A percentile compares a stretch with the other conserved stretches of the same genome.
Conservation (phyloP, 2,329 filamentous ascomycete species). For the Fusarium piperis region DNA sequence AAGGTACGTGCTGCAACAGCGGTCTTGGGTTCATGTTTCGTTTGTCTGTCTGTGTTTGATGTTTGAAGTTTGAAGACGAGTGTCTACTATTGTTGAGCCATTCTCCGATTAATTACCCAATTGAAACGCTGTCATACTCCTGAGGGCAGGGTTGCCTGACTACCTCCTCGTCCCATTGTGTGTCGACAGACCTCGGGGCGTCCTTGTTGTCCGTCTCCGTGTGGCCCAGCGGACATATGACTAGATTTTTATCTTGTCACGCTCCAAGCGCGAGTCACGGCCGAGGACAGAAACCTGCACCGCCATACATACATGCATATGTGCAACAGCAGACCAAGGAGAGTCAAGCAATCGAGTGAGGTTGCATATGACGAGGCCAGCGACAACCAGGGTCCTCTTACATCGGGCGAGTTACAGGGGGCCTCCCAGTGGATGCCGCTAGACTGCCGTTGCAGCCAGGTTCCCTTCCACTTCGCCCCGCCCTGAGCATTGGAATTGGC, state of each 20-base stretch:
- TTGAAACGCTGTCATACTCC: background rate
- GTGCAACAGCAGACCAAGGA: background rate
- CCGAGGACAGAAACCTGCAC: background rate
- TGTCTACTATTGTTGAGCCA: background rate
- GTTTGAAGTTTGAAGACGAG: conserved; percentile 7
- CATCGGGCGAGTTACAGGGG: conserved; percentile 17
- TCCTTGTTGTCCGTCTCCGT: conserved; percentile 6
- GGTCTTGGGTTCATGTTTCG: conserved; percentile 19
- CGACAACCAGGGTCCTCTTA: conserved; percentile 3
- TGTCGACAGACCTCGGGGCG: background rate
- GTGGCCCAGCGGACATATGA: conserved; percentile 18
- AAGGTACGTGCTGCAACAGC: conserved; percentile 25
- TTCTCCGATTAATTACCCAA: background rate
- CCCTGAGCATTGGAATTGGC: background rate
- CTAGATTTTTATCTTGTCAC: background rate
- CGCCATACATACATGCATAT: background rate
- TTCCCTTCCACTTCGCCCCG: background rate
- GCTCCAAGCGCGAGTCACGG: background rate
- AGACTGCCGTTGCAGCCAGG: background rate
- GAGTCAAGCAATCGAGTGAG: background rate
- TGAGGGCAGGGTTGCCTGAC: background rate
- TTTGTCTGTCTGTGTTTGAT: conserved; percentile 24
- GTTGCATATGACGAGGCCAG: background rate
- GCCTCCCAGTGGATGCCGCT: conserved; percentile 1
- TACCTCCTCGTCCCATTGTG: background rate